These are phyloP conservation scores for Begonia fuchsioides DNA, from an alignment of 306 rosid genomes.

Conservation along the genomic window DNA sequence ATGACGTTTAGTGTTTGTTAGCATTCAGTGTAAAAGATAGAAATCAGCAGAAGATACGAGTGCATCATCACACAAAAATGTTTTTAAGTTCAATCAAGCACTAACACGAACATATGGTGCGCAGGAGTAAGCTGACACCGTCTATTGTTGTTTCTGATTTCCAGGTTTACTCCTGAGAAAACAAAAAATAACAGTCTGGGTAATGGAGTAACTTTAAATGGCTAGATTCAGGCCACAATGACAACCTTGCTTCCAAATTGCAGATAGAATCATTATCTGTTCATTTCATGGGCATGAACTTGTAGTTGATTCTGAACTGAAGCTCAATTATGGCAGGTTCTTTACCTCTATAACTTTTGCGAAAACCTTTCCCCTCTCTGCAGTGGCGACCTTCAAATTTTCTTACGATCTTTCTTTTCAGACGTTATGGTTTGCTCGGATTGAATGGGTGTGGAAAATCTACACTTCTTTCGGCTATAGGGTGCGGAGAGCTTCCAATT, in stretches of 20 bases:
- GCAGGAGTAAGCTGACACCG: too few relatives aligned
- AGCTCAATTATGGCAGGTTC: slow-evolving; percentile 95
- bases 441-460: slow-evolving; percentile 98
- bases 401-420: slow-evolving; percentile 15
- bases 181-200: neutral
- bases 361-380: neutral
- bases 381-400: neutral
- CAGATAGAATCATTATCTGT: slow-evolving; percentile 94
- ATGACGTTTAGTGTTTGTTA: too few relatives aligned
- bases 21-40: too few relatives aligned
- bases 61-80: too few relatives aligned
- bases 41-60: too few relatives aligned
- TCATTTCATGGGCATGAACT: slow-evolving; percentile 92
- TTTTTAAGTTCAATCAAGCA: too few relatives aligned
- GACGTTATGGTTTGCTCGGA: slow-evolving; percentile 93
- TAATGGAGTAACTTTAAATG: neutral
- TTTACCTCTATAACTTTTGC: slow-evolving; percentile 7
- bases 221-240: too few relatives aligned
- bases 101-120: too few relatives aligned
- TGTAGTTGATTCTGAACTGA: slow-evolving; percentile 81
- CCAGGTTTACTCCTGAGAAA: neutral
- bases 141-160: neutral
- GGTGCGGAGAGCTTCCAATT: slow-evolving; percentile 80
- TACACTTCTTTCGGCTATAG: slow-evolving; percentile 75
- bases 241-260: slow-evolving; percentile 4